phyloP scores from a whole-genome alignment of 805 yeast genomes.

The Wickerhamiella sergipiensis region DNA sequence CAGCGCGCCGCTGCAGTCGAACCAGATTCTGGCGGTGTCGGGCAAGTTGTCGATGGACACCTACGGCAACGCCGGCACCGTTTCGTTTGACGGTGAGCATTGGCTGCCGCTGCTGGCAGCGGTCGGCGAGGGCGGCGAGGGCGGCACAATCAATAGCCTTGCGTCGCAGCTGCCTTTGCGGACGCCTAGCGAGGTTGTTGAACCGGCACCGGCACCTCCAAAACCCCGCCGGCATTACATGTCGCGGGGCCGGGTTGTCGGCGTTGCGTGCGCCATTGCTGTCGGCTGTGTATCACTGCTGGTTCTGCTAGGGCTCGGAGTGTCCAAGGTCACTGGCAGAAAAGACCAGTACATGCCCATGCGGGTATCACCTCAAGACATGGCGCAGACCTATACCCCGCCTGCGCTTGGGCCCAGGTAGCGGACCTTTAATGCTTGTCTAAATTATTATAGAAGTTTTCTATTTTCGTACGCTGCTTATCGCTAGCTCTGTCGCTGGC shows the following conservation, averaged over 20 bases:
- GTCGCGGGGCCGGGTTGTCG: constrained; percentile 50
- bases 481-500: no score
- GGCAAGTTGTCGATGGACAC: constrained; percentile 39
- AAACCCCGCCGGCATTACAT: constrained; percentile 18
- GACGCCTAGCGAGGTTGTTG: not conserved
- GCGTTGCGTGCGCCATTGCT: constrained; percentile 56
- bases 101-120: constrained; percentile 49
- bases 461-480: no score
- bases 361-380: constrained; percentile 36
- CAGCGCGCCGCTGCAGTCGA: constrained; percentile 28
- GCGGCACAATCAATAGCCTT: not conserved
- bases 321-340: constrained; percentile 4
- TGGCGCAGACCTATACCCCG: constrained; percentile 32
- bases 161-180: not conserved
- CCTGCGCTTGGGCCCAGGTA: not conserved
- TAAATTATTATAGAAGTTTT: not conserved
- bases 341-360: not conserved
- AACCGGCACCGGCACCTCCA: not conserved
- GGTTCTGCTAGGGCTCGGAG: constrained; percentile 29
- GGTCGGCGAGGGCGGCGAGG: not conserved
- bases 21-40: constrained; percentile 38
- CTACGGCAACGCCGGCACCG: constrained; percentile 48
- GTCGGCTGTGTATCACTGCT: constrained; percentile 35
- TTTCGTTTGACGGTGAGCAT: constrained; percentile 45
- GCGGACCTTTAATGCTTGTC: not conserved